These are phyloP conservation scores for Tolypocladium amazonense DNA, from an alignment of 2,329 filamentous ascomycete genomes.

Conservation along the genomic window DNA sequence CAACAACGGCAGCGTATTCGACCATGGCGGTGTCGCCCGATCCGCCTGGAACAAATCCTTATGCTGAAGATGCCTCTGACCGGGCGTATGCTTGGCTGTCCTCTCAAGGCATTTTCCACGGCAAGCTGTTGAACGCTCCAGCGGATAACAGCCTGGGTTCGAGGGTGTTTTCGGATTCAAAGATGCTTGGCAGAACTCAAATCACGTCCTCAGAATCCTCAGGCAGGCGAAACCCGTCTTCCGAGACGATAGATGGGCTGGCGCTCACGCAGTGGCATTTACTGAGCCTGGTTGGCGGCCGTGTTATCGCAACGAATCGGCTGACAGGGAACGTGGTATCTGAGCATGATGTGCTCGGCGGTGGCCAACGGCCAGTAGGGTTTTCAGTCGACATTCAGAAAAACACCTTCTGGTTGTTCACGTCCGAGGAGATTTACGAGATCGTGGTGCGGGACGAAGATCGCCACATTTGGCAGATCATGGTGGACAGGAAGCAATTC, in stretches of 20 bases:
- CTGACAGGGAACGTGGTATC: slow-evolving; percentile 79
- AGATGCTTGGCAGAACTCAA: slow-evolving; percentile 63
- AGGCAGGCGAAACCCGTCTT: slow-evolving; percentile 52
- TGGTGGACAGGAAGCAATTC: slow-evolving; percentile 79
- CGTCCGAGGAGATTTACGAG: slow-evolving; percentile 82
- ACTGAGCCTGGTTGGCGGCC: slow-evolving; percentile 68
- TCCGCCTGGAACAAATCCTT: slow-evolving; percentile 39
- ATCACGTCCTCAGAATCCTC: slow-evolving; percentile 58
- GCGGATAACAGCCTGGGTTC: slow-evolving; percentile 53
- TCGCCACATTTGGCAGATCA: slow-evolving; percentile 87
- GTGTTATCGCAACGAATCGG: slow-evolving; percentile 76
- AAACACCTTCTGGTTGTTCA: slow-evolving; percentile 97
- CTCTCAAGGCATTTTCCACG: slow-evolving; percentile 77
- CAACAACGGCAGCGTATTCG: slow-evolving; percentile 46
- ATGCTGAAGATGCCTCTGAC: slow-evolving; percentile 54
- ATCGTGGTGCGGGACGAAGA: slow-evolving; percentile 85
- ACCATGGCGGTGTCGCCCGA: slow-evolving; percentile 70
- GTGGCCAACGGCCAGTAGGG: slow-evolving; percentile 69
- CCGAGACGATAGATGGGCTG: slow-evolving; percentile 69
- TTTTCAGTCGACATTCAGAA: slow-evolving; percentile 85
- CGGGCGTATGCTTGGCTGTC: slow-evolving; percentile 85
- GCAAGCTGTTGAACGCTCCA: slow-evolving; percentile 58
- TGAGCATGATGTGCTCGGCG: slow-evolving; percentile 75
- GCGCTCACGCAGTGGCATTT: slow-evolving; percentile 92
- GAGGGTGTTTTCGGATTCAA: slow-evolving; percentile 69